Evolutionary conservation across 2,329 filamentous ascomycete genomes (phyloP), one percentile per base, ranked within the genome.

Genomic region (Endoconidiophora laricicola): DNA sequence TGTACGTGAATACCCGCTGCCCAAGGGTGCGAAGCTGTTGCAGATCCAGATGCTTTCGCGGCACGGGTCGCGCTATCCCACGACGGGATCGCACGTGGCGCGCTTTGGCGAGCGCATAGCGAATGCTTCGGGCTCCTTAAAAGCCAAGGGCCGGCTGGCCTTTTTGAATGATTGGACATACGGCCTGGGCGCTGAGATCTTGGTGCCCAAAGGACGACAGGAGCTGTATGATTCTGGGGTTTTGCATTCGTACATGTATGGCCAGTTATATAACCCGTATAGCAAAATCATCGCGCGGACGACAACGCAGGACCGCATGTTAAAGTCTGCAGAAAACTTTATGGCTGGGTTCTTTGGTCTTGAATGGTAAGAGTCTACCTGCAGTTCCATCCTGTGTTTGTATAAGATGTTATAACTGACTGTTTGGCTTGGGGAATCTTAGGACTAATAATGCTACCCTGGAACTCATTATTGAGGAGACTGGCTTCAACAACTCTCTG

Each of bases 261-360:
- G 74, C 5, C 71, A 75, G 54, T 65, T 87, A 20, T 86, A 85
- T 58, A 81, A 86, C 57, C 76, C 82, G 4, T 72, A 75, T 50
- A 79, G 71, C 62, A 86, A 84, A 64, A 78, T 87, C 53, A 74
- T 86, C 52, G 81, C 78, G 14, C 72, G 83, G 24, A 85, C 81
- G 1, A 86, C 82, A 66, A 84, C 82, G 1, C 81, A 87, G 60
- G 78, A 84, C 59, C 76, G 83, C 22, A 87, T 87, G 83, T 67
- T 82, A 20, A 79, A 86, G 60, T 81, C 74, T 38, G 82, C 82
- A 2, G 82, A 87, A 62, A 82, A 87, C 62, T 87, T 86, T 63
- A 65, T 86, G 59, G 79, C 82, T 4, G 83, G 83, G 0, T 87
- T 87, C 66, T 87, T 87, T 59, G 83, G 83, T 0, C 70, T 86